Base-by-base conservation (phyloP, 1,139 yeast genomes). In the Hyphopichia khmerensis region DNA sequence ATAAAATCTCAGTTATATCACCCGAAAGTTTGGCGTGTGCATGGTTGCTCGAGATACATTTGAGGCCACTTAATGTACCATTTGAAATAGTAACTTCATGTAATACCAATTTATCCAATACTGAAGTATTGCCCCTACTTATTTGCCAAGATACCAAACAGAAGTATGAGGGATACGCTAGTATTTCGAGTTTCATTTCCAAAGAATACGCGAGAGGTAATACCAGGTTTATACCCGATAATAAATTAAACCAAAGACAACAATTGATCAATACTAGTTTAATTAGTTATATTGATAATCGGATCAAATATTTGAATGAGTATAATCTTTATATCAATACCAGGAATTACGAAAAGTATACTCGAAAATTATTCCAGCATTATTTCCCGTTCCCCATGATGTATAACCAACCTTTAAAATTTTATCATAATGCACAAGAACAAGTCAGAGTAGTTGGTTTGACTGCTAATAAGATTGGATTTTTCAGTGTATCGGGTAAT, bases 371-470 rank as follows among this genome's bases (percentile, higher is more conserved):
- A 23, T 83, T 85, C 56, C 69, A 78, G 31, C 52, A 65, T 3
- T 72, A 81, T 48, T 66, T 87, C 30, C 88, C 93, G 2, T 88
- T 88, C 63, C 96, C 96, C 5, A 80, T 87, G 84, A 91, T 88
- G 78, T 88, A 87, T 60, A 82, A 82, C 47, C 82, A 87, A 34
- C 90, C 96, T 0, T 56, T 84, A 43, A 69, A 71, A 38, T 75
- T 78, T 47, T 71, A 78, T 52, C 58, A 67, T 30, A 50, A 59
- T 15, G 90, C 93, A 47, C 59, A 66, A 55, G 56, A 66, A 53
- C 55, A 80, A 76, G 67, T 68, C 47, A 44, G 61, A 41, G 37
- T 59, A 14, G 50, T 68, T 13, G 82, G 82, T 1, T 58, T 78
- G 31, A 60, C 66, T 5, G 48, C 59, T 4, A 63, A 59, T 29